Conservation (phyloP, 257 asterid species). For the Echites panduratus region DNA sequence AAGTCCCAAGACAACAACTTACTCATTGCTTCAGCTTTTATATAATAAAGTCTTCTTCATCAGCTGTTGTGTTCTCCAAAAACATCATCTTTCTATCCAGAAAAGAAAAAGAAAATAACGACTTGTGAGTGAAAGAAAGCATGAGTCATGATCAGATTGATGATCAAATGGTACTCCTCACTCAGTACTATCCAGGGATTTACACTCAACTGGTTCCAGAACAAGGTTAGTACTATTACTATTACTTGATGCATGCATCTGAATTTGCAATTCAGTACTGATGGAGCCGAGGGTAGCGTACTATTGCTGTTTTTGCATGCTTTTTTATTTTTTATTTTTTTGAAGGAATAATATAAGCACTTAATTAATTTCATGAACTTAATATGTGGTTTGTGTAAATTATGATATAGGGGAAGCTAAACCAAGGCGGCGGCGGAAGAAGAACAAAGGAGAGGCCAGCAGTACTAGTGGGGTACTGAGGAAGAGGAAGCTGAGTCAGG, state of each 20-base stretch:
- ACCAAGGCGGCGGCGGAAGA: constrained; percentile 31
- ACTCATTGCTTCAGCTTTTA: constrained; percentile 6
- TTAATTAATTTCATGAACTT: too few species aligned
- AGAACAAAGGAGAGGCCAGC: constrained; percentile 28
- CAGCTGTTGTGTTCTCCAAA: constrained; percentile 8
- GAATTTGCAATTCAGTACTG: too few species aligned
- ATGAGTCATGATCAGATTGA: constrained; percentile 30
- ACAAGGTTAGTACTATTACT: constrained; percentile 23
- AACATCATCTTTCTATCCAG: constrained; percentile 4
- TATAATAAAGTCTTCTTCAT: constrained; percentile 4
- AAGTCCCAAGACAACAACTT: constrained; percentile 19
- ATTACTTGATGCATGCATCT: background rate
- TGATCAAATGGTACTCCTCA: constrained; percentile 44
- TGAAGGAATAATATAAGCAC: too few species aligned
- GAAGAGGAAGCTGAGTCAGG: constrained; percentile 79
- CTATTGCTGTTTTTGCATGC: too few species aligned
- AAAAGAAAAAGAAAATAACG: background rate
- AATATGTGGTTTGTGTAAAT: background rate
- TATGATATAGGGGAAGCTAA: constrained; percentile 20
- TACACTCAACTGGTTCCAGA: constrained; percentile 29
- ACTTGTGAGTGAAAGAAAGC: background rate
- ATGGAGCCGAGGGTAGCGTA: too few species aligned
- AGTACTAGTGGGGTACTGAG: constrained; percentile 26
- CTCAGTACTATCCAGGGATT: constrained; percentile 42
- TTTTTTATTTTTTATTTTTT: too few species aligned